Base-by-base conservation (phyloP, 352 stramenopile genomes). In the Globisporangium ultimum region DNA sequence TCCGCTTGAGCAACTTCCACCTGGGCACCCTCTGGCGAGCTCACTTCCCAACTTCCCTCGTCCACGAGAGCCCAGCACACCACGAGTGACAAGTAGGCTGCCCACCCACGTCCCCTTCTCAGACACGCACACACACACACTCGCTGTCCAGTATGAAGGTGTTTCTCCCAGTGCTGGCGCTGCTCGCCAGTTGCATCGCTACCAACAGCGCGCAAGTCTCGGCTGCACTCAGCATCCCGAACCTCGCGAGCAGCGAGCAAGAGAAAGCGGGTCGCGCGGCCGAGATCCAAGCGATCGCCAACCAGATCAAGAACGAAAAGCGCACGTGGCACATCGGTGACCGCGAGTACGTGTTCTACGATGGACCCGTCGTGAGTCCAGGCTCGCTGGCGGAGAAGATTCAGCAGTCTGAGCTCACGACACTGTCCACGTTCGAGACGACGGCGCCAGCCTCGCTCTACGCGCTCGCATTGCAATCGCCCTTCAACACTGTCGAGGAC, bases 241-340 rank as follows among this genome's bases (percentile, higher is more conserved):
- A 40, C 54, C 64, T 74, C 52, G 55, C 53, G 38, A 43, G 21
- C 9, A 41, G 55, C 53, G 38, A 65, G 11, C 52, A 76, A 3
- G 20, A 45, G 43, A 76, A 74, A 14, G 61, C 73, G 48, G 14
- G 12, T 13, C 70, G 70, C 8, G 57, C 53, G 0, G 40, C 36
- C 3, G 63, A 70, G 48, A 68, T 64, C 36, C 43, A 45, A n/a
- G 55, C 24, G 47, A 64, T 74, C 59, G 55, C 60, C 42, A 48
- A 24, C 3, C 53, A 67, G 18, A 60, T 78, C 14, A n/a, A 45
- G 55, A 78, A 76, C 20, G 67, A 76, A 43, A 34, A 57, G 41
- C 67, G 70, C 9, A 52, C 22, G 48, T 71, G 65, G 64, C 43
- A 47, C 34, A 71, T 78, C 12, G 56, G 55, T 43, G 59, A 53